Evolutionary conservation across 2,329 filamentous ascomycete species (phyloP), one percentile per base, ranked within the genome.

Genomic region (Aspergillus sp.): DNA sequence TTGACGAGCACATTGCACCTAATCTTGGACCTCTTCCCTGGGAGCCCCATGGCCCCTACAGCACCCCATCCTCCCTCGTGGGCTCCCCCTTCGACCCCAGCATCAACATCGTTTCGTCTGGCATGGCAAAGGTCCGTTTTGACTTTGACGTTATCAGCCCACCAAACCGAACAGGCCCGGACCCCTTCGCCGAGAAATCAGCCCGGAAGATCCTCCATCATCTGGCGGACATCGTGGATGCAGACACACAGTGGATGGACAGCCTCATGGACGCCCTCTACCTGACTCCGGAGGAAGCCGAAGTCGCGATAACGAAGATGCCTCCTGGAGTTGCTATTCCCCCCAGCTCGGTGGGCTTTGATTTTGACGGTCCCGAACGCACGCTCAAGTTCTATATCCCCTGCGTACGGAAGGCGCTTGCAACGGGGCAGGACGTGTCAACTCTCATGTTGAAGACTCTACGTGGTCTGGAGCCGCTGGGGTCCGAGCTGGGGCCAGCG

Each of bases 51-150:
- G 49, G 32, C 3, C 24, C 26, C 2, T 51, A 51, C 19, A 51
- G 24, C 13, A 46, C 49, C 19, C 49, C 49, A 2, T 46, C 49
- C 33, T 51, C 43, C 2, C 44, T 51, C 16, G 49, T 51, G n/a
- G 49, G 49, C 16, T 51, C 49, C n/a, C 49, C 49, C 9, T 47
- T 51, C 24, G 49, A 51, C 19, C 49, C 49, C 24, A 51, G 49
- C 44, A 42, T 51, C 22, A 51, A 51, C 36, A 24, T 51, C 8
- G 33, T 46, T 14, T 41, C 43, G 6, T 51, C 49, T 6, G 49
- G 49, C 2, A 36, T 35, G n/a, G 49, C 49, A 1, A 51, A 51
- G 16, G 44, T 47, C 5, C 49, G 49, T 14, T 51, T 47, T 35
- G 49, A 51, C 14, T 51, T 38, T 20, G 49, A 51, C 35, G 36